Conservation (phyloP, 1,139 yeast species). For the Candida sp. region DNA sequence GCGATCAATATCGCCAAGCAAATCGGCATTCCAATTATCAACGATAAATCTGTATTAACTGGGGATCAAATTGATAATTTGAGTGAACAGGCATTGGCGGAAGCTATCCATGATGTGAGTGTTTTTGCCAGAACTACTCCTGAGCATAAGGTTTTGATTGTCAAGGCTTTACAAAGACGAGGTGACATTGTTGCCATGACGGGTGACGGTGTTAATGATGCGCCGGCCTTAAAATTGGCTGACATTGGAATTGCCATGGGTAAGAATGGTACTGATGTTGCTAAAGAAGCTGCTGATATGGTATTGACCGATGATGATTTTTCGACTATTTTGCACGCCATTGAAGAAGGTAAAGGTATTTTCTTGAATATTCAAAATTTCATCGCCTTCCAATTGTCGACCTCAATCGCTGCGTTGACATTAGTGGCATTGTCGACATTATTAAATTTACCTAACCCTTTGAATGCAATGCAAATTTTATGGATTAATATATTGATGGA, state of each 20-base stretch:
- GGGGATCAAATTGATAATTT: constrained; percentile 79
- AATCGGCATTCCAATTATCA: constrained; percentile 83
- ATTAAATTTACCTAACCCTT: constrained; percentile 89
- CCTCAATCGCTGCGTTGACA: constrained; percentile 92
- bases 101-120: constrained; percentile 75
- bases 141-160: constrained; percentile 90
- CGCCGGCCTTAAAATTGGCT: constrained; percentile 97
- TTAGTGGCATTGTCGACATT: constrained; percentile 84
- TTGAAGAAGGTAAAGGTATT: constrained; percentile 96
- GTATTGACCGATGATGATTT: constrained; percentile 95
- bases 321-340: constrained; percentile 86
- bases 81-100: constrained; percentile 65
- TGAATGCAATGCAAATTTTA: constrained; percentile 96
- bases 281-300: constrained; percentile 99
- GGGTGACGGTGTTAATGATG: constrained; percentile 99
- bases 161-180: constrained; percentile 83
- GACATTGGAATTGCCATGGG: constrained; percentile 99
- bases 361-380: constrained; percentile 93
- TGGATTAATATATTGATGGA: constrained; percentile 99
- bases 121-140: constrained; percentile 98
- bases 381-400: constrained; percentile 89
- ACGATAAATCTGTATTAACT: constrained; percentile 66
- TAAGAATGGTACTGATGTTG: constrained; percentile 94
- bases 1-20: constrained; percentile 87
- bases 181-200: constrained; percentile 99